phyloP scores from a whole-genome alignment of 495 filamentous ascomycete species.

The Aspergillus steynii region DNA sequence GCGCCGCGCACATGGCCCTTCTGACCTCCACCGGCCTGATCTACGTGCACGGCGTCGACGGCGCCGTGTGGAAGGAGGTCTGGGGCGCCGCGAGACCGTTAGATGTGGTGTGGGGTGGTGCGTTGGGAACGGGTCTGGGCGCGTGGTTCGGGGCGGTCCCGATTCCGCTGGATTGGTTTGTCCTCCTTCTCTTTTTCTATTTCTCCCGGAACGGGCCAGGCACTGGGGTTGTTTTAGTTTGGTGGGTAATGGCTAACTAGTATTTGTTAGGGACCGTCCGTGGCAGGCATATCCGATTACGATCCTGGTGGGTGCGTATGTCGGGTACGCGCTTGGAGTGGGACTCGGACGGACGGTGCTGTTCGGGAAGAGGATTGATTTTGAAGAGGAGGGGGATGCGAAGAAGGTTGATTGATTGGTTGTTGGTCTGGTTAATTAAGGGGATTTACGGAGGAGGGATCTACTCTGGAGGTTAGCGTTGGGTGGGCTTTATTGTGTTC shows the following conservation, averaged over 20 bases:
- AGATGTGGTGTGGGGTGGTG: constrained; percentile 42
- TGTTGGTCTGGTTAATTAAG: neutral
- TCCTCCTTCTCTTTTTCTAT: constrained; percentile 19
- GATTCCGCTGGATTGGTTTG: constrained; percentile 91
- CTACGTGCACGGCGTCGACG: constrained; percentile 82
- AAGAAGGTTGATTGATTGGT: constrained; percentile 30
- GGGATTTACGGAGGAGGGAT: neutral
- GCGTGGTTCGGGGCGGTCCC: constrained; percentile 75
- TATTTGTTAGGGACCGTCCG: constrained; percentile 66
- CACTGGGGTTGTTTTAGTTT: neutral
- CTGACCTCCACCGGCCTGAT: constrained; percentile 73
- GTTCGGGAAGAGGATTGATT: constrained; percentile 64
- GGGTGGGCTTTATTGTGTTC: too few relatives aligned
- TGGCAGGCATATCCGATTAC: constrained; percentile 99
- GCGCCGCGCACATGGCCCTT: constrained; percentile 76
- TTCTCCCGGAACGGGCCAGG: constrained; percentile 2
- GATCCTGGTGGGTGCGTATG: constrained; percentile 70
- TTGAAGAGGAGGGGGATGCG: constrained; percentile 38
- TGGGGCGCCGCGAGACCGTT: constrained; percentile 45
- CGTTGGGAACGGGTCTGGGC: constrained; percentile 51
- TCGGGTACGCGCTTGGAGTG: constrained; percentile 65
- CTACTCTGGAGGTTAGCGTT: neutral
- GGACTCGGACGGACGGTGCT: constrained; percentile 55
- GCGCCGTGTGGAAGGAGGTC: constrained; percentile 71
- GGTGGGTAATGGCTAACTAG: constrained; percentile 12